Evolutionary conservation across 495 filamentous ascomycete species (phyloP), one percentile per base, ranked within the genome.

Genomic region (Talaromyces adpressus): DNA sequence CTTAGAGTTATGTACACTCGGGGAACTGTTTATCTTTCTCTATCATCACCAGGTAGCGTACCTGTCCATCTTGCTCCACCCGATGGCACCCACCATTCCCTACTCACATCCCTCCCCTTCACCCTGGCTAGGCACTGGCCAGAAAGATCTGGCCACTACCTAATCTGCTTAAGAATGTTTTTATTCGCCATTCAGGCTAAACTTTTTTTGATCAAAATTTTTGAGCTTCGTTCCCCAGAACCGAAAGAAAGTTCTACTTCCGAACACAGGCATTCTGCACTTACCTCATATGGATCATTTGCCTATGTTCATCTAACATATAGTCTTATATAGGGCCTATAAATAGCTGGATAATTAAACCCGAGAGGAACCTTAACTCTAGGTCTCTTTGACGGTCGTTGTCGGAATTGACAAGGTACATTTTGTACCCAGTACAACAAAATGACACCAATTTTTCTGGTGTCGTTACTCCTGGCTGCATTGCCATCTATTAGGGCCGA

Each of bases 401-500:
- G 16, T 49, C 18, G 45, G 18, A 20, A 18, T 20, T 49, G 45
- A 49, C 45, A 3, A 20, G 45, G 45, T 49, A 9, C 45, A 49
- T 20, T 20, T 49, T 9, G 45, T 49, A 49, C 45, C 45, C 11
- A 16, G 4, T 20, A 18, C 45, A 49, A 49, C 45, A 49, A 49
- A 20, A 56, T 56, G 52, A 29, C 27, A 29, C 22, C 23, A 6
- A 8, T 56, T n/a, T 25, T 29, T 11, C 18, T 32, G 56, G 30
- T 36, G 23, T 36, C 56, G 2, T 29, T 56, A 56, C 16, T 36
- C 0, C 60, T 62, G 18, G 18, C 60, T 12, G 34, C 71, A 27
- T 32, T 72, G 29, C 39, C 52, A 14, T 32, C 9, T 7, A 66
- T 71, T 36, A 63, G 60, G 51, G 76, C 78, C 14, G 47, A 47